A percentile compares a stretch with the other conserved stretches of the same genome.
phyloP scores from a whole-genome alignment of 2,329 filamentous ascomycete species.

The Exophiala xenobiotica region DNA sequence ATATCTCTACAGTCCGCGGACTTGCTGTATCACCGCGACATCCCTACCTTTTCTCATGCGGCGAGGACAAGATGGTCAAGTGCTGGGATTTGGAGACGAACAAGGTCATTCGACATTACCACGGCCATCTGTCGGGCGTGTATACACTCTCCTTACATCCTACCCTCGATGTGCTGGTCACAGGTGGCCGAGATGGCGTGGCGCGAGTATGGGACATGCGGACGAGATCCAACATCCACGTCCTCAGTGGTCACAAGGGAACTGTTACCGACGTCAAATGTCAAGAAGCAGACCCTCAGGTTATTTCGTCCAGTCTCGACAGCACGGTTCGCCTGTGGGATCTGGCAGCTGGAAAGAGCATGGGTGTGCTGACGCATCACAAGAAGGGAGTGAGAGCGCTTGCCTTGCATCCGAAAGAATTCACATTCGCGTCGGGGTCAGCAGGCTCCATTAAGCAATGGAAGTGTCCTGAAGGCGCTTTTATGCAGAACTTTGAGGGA shows the following conservation, averaged over 20 bases:
- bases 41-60: slow-evolving; percentile 96
- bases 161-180: slow-evolving; percentile 90
- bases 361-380: slow-evolving; percentile 95
- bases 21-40: slow-evolving; percentile 89
- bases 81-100: slow-evolving; percentile 99
- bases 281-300: slow-evolving; percentile 93
- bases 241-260: slow-evolving; percentile 83
- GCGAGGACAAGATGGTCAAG: slow-evolving; percentile 99
- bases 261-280: slow-evolving; percentile 88
- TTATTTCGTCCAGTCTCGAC: slow-evolving; percentile 91
- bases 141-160: slow-evolving; percentile 93
- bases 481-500: slow-evolving; percentile 98
- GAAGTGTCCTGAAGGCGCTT: slow-evolving; percentile 96
- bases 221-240: slow-evolving; percentile 91
- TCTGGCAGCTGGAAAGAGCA: slow-evolving; percentile 90
- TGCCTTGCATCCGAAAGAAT: slow-evolving; percentile 83
- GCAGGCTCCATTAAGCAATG: slow-evolving; percentile 97
- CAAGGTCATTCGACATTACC: slow-evolving; percentile 96
- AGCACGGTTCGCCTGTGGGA: slow-evolving; percentile 92
- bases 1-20: slow-evolving; percentile 90
- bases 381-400: slow-evolving; percentile 93
- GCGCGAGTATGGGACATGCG: slow-evolving; percentile 98
- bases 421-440: slow-evolving; percentile 91
- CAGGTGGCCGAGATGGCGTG: slow-evolving; percentile 90
- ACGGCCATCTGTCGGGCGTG: slow-evolving; percentile 93